Base-by-base conservation (phyloP, 2,329 filamentous ascomycete genomes). In the Curvularia spicifera region DNA sequence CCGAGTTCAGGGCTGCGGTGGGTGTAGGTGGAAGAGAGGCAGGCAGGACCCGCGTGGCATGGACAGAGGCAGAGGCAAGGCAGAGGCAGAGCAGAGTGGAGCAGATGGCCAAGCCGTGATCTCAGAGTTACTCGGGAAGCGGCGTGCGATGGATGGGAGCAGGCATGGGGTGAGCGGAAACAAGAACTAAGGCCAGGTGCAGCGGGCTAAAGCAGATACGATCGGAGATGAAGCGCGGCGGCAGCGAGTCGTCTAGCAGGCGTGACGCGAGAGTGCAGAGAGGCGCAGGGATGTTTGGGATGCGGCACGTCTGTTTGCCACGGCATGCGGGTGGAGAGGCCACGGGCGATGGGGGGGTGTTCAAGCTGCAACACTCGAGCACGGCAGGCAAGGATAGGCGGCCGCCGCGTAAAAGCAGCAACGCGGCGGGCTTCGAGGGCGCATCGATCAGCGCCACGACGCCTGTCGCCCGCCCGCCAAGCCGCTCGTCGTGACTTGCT, bases 211-310 rank as follows among this genome's bases (percentile, higher is more conserved):
- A 63, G 63, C 67, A 69, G 70, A 75, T 72, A 69, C 69, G 74
- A 76, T 76, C 75, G 75, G 75, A 77, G 73, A 77, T 76, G 69
- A 68, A 67, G 63, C 66, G 69, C 65, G 50, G 56, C 64, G 66
- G 64, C 67, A 71, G 59, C 65, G 66, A 68, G 66, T 67, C 56
- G 61, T 65, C 61, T 64, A 56, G 61, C 54, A 53, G 66, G 9
- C 63, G 65, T 68, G 67, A 69, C 65, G 60, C 61, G 63, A 55
- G 44, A 56, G 48, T 64, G 66, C 65, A 67, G 66, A 47, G 53
- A 33, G 50, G 55, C 35, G 57, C 59, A 43, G 18, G 18, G 18
- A 18, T 18, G 18, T 18, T 18, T 18, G 42, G 42, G 57, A 61
- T 61, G 58, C 59, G 64, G 62, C 60, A 66, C 61, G 57, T 51